These are phyloP conservation scores for Sarocladiaceae sp. DNA, from an alignment of 2,329 filamentous ascomycete genomes.

Conservation along the genomic window DNA sequence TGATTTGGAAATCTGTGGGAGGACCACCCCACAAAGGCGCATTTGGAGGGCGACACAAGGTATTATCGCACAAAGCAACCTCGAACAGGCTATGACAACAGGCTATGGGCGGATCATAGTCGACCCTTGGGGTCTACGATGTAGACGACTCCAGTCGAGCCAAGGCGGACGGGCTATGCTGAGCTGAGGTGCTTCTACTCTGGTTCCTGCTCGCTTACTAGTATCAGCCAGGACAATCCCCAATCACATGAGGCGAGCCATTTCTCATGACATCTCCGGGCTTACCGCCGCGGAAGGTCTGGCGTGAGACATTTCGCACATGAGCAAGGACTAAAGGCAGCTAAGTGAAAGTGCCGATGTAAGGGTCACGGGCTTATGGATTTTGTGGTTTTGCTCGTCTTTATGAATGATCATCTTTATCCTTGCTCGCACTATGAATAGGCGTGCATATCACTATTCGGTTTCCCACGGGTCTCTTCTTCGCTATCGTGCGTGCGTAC, in stretches of 20 bases:
- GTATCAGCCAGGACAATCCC: too few relatives aligned
- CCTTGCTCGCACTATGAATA: too few relatives aligned
- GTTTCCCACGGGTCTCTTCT: background rate
- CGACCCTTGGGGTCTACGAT: too few relatives aligned
- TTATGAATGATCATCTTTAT: too few relatives aligned
- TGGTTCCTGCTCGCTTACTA: too few relatives aligned
- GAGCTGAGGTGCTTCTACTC: too few relatives aligned
- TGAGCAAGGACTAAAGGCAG: background rate
- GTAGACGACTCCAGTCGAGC: too few relatives aligned
- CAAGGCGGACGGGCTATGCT: too few relatives aligned
- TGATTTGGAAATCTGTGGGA: slow-evolving; percentile 5
- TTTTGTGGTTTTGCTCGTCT: too few relatives aligned
- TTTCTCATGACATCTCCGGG: background rate
- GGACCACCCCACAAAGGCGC: slow-evolving; percentile 4
- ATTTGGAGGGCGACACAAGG: slow-evolving; percentile 1
- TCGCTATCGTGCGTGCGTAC: background rate
- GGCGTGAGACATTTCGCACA: background rate
- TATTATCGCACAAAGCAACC: background rate
- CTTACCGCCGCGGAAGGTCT: background rate
- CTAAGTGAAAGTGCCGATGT: background rate
- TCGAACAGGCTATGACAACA: background rate
- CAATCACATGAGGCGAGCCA: too few relatives aligned
- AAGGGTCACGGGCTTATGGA: background rate
- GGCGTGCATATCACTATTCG: too few relatives aligned
- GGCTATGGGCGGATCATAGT: too few relatives aligned